Conservation (phyloP, 352 stramenopile genomes). For the Pseudoperonospora humuli region DNA sequence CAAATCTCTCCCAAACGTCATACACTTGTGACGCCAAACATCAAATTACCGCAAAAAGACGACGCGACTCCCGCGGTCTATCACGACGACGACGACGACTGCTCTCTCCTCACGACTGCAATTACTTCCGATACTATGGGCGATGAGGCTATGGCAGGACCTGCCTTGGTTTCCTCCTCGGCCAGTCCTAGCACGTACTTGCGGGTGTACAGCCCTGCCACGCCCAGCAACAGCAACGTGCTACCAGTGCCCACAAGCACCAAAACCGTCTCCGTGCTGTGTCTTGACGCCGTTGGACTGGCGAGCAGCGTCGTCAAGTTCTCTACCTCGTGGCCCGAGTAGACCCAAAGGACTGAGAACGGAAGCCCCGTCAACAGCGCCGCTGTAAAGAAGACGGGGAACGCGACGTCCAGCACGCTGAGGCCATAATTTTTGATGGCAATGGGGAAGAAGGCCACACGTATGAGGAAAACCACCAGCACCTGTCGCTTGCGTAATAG, state of each 20-base stretch:
- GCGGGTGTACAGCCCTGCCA: constrained; percentile 62
- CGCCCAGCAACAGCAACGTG: constrained; percentile 44
- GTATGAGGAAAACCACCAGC: constrained; percentile 74
- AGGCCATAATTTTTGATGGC: constrained; percentile 84
- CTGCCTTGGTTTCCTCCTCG: constrained; percentile 31
- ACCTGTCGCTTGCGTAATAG: constrained; percentile 51
- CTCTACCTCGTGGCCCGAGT: constrained; percentile 59
- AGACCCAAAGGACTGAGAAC: constrained; percentile 75
- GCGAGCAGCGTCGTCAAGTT: constrained; percentile 45
- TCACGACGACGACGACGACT: background rate
- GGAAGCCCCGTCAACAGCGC: constrained; percentile 57
- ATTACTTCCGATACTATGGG: background rate
- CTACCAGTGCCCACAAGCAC: constrained; percentile 47
- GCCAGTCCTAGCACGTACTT: constrained; percentile 58
- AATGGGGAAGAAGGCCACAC: constrained; percentile 77
- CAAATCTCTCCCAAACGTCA: constrained; percentile 3
- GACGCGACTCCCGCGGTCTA: constrained; percentile 11
- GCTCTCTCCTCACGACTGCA: constrained; percentile 2
- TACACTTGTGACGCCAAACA: constrained; percentile 14
- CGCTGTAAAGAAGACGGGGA: constrained; percentile 54
- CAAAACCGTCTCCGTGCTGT: constrained; percentile 43
- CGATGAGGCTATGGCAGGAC: background rate
- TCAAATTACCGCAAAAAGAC: too few species aligned
- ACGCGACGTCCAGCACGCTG: constrained; percentile 66
- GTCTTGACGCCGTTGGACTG: constrained; percentile 28